Evolutionary conservation across 106 monocot species (phyloP).

Genomic region (Phalaenopsis equestris): DNA sequence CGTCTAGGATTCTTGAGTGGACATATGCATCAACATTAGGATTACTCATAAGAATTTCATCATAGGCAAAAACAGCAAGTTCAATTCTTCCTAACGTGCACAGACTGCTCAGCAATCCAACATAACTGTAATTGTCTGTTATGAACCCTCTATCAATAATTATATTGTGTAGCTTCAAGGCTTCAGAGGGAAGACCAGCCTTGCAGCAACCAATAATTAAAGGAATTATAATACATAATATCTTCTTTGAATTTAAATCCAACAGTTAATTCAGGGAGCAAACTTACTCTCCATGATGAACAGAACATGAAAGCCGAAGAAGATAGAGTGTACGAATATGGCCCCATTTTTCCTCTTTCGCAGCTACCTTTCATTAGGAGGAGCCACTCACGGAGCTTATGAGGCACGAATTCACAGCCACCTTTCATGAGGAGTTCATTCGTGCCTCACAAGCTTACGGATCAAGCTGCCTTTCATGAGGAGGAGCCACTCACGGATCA

Average conservation of each 20-base stretch:
- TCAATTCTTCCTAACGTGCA: constrained; percentile 36
- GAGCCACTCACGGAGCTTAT: no score
- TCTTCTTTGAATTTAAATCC: constrained; percentile 26
- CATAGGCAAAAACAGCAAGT: constrained; percentile 37
- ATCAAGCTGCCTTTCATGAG: no score
- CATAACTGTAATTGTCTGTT: constrained; percentile 59
- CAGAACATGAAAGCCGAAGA: constrained; percentile 26
- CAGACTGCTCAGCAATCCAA: constrained; percentile 30
- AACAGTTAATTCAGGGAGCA: constrained; percentile 32
- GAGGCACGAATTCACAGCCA: no score
- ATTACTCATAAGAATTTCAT: constrained; percentile 22
- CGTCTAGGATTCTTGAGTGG: constrained; percentile 42
- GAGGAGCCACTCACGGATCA: no score
- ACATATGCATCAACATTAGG: constrained; percentile 37
- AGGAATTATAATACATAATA: constrained; percentile 44
- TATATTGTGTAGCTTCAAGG: constrained; percentile 31
- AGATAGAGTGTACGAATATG: constrained; percentile 56
- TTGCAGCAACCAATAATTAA: constrained; percentile 41
- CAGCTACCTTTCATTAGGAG: neutral
- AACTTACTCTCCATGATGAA: constrained; percentile 25
- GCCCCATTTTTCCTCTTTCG: constrained; percentile 20
- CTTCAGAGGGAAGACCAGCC: constrained; percentile 42
- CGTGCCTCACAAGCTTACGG: no score
- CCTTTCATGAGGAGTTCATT: no score
- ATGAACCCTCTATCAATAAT: constrained; percentile 29